Evolutionary conservation across 2,329 filamentous ascomycete species (phyloP).

Genomic region (Lecanoromycetidae sp.): DNA sequence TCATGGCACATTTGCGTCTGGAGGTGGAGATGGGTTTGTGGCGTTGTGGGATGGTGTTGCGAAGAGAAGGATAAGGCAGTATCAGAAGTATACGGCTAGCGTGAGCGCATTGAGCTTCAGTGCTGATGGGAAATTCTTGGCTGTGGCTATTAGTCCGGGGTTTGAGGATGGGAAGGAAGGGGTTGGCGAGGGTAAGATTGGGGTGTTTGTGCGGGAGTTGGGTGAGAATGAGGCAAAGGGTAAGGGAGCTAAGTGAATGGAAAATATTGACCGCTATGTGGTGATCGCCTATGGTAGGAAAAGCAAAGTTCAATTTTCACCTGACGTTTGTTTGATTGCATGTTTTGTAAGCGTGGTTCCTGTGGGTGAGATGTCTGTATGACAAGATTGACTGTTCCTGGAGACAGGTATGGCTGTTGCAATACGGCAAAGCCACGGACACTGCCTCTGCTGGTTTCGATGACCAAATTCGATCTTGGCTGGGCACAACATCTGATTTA

Average conservation of each 20-base stretch:
- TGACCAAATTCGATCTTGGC: no score
- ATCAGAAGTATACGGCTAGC: slow-evolving; percentile 69
- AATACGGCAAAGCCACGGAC: no score
- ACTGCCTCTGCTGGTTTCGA: no score
- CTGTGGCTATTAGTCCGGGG: slow-evolving; percentile 69
- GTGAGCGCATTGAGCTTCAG: slow-evolving; percentile 70
- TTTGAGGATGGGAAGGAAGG: slow-evolving; percentile 81
- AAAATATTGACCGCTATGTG: no score
- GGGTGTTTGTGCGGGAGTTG: slow-evolving; percentile 71
- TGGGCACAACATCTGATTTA: no score
- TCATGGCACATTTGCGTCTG: slow-evolving; percentile 74
- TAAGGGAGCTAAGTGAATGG: slow-evolving; percentile 49
- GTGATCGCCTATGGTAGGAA: no score
- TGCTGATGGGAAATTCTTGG: slow-evolving; percentile 62
- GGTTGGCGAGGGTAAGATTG: slow-evolving; percentile 55
- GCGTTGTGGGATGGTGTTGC: slow-evolving; percentile 85
- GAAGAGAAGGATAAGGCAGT: slow-evolving; percentile 80
- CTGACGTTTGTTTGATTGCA: no score
- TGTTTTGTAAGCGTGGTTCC: no score
- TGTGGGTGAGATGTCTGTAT: no score
- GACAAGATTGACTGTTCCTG: no score
- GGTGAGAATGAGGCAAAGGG: slow-evolving; percentile 79
- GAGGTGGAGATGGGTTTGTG: slow-evolving; percentile 83
- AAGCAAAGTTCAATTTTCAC: no score
- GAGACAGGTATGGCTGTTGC: no score